These are phyloP conservation scores for fission yeast (Schizosaccharomyces pombe) DNA, from an alignment of 805 yeast genomes.

Conservation along the genomic window DNA sequence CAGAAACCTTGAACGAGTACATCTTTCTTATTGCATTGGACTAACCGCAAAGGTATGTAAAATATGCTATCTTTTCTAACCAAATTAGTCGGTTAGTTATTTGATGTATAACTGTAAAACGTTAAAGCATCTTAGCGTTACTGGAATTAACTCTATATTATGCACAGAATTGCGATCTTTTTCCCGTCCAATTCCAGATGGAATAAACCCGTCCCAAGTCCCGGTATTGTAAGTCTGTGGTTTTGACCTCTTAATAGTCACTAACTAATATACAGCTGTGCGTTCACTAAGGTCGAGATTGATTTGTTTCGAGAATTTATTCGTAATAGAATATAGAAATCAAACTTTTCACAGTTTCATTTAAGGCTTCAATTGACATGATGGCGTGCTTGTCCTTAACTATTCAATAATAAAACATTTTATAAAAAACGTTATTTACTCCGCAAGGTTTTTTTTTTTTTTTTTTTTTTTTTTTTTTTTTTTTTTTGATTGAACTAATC, in stretches of 20 bases:
- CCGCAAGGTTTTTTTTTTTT: too few species aligned
- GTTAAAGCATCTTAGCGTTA: conserved; percentile 70
- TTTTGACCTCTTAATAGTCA: not conserved
- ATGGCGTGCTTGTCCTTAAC: too few species aligned
- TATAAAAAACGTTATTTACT: too few species aligned
- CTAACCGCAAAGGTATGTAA: conserved; percentile 30
- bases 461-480: too few species aligned
- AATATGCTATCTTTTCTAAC: not conserved
- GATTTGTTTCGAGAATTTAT: not conserved
- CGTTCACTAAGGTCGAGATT: not conserved
- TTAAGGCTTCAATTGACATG: too few species aligned
- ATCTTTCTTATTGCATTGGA: conserved; percentile 70
- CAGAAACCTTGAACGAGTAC: conserved; percentile 77
- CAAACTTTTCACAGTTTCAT: too few species aligned
- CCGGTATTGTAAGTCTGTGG: conserved; percentile 59
- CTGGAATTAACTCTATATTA: conserved; percentile 79
- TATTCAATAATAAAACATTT: too few species aligned
- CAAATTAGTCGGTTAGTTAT: conserved; percentile 39
- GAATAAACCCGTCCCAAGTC: conserved; percentile 68
- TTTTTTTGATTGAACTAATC: too few species aligned
- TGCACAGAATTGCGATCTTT: conserved; percentile 63
- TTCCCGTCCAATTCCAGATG: conserved; percentile 83
- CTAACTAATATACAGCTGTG: not conserved
- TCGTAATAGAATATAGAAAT: not conserved
- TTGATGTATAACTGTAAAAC: conserved; percentile 61